Percentiles rank a stretch among this genome's conserved stretches.
These are phyloP conservation scores for Linnemannia zychae DNA, from an alignment of 192 early-diverging fungal species.

Conservation along the genomic window DNA sequence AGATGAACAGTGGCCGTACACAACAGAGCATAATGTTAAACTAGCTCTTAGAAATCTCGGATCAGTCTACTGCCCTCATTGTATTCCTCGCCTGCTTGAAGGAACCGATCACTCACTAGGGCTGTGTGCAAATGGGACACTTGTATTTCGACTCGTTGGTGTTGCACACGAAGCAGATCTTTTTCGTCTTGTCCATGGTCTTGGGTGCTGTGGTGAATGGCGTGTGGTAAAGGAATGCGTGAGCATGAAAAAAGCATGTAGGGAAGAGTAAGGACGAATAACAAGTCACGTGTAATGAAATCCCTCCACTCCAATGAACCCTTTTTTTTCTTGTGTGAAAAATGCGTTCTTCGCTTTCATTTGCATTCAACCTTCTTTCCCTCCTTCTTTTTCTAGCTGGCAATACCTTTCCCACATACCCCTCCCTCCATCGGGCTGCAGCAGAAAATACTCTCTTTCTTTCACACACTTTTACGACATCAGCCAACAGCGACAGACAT, in stretches of 20 bases:
- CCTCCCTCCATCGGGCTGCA: not conserved
- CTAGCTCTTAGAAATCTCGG: not conserved
- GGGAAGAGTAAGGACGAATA: too few species aligned
- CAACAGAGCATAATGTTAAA: not conserved
- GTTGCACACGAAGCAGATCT: constrained; percentile 44
- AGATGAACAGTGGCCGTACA: not conserved
- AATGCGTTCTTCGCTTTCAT: not conserved
- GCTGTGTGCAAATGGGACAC: constrained; percentile 47
- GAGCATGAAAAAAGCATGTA: not conserved
- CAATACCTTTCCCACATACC: not conserved
- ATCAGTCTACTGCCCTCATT: not conserved
- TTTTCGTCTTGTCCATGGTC: constrained; percentile 52
- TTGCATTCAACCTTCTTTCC: not conserved
- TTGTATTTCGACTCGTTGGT: constrained; percentile 51
- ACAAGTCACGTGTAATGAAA: too few species aligned
- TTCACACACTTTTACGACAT: not conserved
- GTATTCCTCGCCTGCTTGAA: not conserved
- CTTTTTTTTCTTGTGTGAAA: not conserved
- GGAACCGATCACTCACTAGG: constrained; percentile 27
- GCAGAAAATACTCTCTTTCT: not conserved
- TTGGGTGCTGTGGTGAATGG: not conserved
- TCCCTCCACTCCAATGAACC: not conserved
- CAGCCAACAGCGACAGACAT: not conserved
- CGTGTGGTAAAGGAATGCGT: not conserved
- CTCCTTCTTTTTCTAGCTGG: not conserved